Evolutionary conservation across 2,329 filamentous ascomycete genomes (phyloP).

Genomic region (Fusarium mundagurra): DNA sequence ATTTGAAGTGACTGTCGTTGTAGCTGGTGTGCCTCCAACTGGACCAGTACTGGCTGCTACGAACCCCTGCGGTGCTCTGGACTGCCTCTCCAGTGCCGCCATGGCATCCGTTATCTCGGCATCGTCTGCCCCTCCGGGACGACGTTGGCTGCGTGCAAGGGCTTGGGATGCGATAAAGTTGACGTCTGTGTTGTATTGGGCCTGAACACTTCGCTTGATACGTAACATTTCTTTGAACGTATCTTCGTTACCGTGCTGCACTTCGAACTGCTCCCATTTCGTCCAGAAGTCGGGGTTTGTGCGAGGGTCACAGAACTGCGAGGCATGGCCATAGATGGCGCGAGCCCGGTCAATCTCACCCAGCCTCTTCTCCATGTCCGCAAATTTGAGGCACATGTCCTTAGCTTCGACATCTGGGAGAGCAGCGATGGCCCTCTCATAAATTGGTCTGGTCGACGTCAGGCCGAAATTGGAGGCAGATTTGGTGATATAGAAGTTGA

Average conservation of each 20-base stretch:
- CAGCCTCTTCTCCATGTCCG: slow-evolving; percentile 91
- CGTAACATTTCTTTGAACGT: slow-evolving; percentile 99
- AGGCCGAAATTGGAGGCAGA: slow-evolving; percentile 98
- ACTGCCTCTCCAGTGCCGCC: slow-evolving; percentile 87
- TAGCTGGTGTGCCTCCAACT: slow-evolving; percentile 59
- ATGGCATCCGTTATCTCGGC: slow-evolving; percentile 79
- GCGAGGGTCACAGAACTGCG: slow-evolving; percentile 95
- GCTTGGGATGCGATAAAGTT: slow-evolving; percentile 98
- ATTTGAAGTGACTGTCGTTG: slow-evolving; percentile 67
- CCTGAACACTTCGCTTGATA: slow-evolving; percentile 96
- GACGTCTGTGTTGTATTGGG: slow-evolving; percentile 98
- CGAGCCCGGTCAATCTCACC: slow-evolving; percentile 95
- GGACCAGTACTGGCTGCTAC: slow-evolving; percentile 85
- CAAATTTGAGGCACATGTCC: slow-evolving; percentile 99
- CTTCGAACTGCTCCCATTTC: slow-evolving; percentile 97
- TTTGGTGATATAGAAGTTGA: slow-evolving; percentile 99
- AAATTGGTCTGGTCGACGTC: slow-evolving; percentile 92
- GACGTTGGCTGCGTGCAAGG: slow-evolving; percentile 81
- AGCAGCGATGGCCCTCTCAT: slow-evolving; percentile 94
- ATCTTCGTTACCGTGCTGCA: slow-evolving; percentile 98
- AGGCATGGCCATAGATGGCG: slow-evolving; percentile 95
- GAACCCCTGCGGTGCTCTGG: slow-evolving; percentile 89
- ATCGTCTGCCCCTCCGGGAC: slow-evolving; percentile 55
- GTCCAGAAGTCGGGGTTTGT: slow-evolving; percentile 92
- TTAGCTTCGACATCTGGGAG: slow-evolving; percentile 92